These are phyloP conservation scores for Coleophoma cylindrospora DNA, from an alignment of 2,329 filamentous ascomycete species.

Conservation along the genomic window DNA sequence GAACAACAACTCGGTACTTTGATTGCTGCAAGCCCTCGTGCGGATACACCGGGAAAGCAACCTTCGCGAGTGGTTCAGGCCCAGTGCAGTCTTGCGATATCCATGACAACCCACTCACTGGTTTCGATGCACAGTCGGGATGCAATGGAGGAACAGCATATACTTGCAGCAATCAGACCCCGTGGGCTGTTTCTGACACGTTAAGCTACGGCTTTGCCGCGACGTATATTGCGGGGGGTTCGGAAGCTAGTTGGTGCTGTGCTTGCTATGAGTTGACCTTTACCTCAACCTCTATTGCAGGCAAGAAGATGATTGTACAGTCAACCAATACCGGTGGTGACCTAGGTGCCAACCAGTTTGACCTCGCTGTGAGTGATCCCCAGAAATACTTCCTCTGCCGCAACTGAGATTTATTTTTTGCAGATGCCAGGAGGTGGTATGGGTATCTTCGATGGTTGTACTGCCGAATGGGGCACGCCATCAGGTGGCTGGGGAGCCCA, in stretches of 20 bases:
- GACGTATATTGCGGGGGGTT: slow-evolving; percentile 47
- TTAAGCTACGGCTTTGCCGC: slow-evolving; percentile 62
- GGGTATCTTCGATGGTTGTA: slow-evolving; percentile 49
- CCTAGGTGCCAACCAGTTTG: slow-evolving; percentile 52
- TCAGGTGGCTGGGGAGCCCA: slow-evolving; percentile 36
- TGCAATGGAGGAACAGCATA: slow-evolving; percentile 54
- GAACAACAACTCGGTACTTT: slow-evolving; percentile 41
- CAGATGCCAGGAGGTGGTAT: slow-evolving; percentile 51
- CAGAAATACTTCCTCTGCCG: neutral
- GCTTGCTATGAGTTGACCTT: slow-evolving; percentile 52
- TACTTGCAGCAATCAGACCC: slow-evolving; percentile 56
- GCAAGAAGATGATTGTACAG: slow-evolving; percentile 63
- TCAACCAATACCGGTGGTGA: slow-evolving; percentile 59
- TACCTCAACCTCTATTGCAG: slow-evolving; percentile 42
- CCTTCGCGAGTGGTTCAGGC: slow-evolving; percentile 30
- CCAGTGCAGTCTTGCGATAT: slow-evolving; percentile 50
- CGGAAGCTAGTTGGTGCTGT: slow-evolving; percentile 59
- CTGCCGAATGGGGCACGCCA: slow-evolving; percentile 38
- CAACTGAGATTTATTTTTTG: neutral
- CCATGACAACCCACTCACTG: slow-evolving; percentile 45
- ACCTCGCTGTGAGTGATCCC: slow-evolving; percentile 33
- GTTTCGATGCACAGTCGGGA: slow-evolving; percentile 41
- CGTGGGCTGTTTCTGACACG: slow-evolving; percentile 53
- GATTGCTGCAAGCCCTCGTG: slow-evolving; percentile 70
- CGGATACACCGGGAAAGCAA: slow-evolving; percentile 52